A percentile compares a stretch with the other conserved stretches of the same genome.
Evolutionary conservation across 805 yeast genomes (phyloP).

Genomic region (Candida hungchunana): DNA sequence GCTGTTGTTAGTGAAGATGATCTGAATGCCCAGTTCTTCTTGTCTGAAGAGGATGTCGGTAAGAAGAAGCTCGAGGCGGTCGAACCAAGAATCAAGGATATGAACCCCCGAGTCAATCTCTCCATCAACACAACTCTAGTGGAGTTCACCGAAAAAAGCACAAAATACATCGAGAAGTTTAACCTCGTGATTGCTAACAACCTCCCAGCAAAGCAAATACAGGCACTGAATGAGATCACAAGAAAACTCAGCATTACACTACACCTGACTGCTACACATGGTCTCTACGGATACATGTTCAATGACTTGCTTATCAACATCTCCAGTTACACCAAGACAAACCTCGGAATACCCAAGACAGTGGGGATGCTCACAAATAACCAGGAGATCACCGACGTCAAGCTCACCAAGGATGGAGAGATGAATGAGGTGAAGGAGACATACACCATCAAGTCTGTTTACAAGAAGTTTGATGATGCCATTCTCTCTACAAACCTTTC

Average conservation of each 20-base stretch:
- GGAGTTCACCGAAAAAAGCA: conserved; percentile 15
- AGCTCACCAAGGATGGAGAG: conserved; percentile 29
- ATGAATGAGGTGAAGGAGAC: conserved; percentile 34
- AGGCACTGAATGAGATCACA: conserved; percentile 48
- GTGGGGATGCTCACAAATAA: conserved; percentile 44
- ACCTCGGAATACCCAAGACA: conserved; percentile 43
- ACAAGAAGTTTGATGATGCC: conserved; percentile 33
- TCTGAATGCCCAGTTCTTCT: conserved; percentile 70
- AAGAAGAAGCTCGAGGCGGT: conserved; percentile 50
- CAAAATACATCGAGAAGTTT: conserved; percentile 46
- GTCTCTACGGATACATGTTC: conserved; percentile 78
- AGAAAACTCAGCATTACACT: conserved; percentile 59
- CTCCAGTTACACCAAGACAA: conserved; percentile 48
- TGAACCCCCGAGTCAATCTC: conserved; percentile 76
- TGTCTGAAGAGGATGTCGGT: conserved; percentile 55
- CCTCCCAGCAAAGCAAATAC: conserved; percentile 36
- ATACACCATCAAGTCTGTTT: conserved; percentile 34
- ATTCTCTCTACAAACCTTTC: conserved; percentile 26
- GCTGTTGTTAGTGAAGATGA: conserved; percentile 54
- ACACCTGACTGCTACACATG: conserved; percentile 66
- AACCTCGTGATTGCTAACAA: conserved; percentile 79
- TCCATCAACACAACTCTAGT: conserved; percentile 34
- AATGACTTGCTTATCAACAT: conserved; percentile 70
- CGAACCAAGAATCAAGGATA: conserved; percentile 52
- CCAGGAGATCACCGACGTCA: conserved; percentile 39